These are phyloP conservation scores for Danielozyma ontarioensis DNA, from an alignment of 805 yeast species.

Conservation along the genomic window DNA sequence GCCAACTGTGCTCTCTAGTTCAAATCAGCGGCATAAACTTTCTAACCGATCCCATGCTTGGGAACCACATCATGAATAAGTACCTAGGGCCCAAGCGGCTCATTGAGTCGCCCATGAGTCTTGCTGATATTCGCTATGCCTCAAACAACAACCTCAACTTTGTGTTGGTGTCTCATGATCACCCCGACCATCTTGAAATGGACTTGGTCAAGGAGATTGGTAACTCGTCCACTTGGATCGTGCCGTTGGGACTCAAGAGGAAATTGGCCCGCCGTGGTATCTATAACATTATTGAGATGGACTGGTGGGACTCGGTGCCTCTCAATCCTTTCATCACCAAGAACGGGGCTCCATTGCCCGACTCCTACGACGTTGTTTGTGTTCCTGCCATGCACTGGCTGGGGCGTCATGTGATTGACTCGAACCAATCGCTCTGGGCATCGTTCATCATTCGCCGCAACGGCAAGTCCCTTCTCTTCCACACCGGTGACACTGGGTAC, in stretches of 20 bases:
- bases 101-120: constrained; percentile 65
- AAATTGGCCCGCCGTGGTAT: constrained; percentile 58
- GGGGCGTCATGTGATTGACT: constrained; percentile 75
- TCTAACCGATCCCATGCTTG: constrained; percentile 81
- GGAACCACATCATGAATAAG: constrained; percentile 56
- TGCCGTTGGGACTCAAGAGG: constrained; percentile 72
- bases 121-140: constrained; percentile 47
- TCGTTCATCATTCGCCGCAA: constrained; percentile 69
- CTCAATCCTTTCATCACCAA: constrained; percentile 38
- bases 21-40: constrained; percentile 70
- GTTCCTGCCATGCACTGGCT: constrained; percentile 98
- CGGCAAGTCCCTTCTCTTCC: constrained; percentile 71
- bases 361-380: constrained; percentile 74
- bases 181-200: constrained; percentile 88
- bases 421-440: constrained; percentile 84
- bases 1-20: constrained; percentile 80
- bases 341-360: constrained; percentile 21
- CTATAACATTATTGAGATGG: constrained; percentile 64
- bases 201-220: constrained; percentile 48
- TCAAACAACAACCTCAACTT: constrained; percentile 58
- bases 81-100: constrained; percentile 79
- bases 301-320: constrained; percentile 77
- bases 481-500: constrained; percentile 95
- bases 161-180: constrained; percentile 85
- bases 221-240: constrained; percentile 71